Base-by-base conservation (phyloP, 2,329 filamentous ascomycete species). In the Bertia moriformis region DNA sequence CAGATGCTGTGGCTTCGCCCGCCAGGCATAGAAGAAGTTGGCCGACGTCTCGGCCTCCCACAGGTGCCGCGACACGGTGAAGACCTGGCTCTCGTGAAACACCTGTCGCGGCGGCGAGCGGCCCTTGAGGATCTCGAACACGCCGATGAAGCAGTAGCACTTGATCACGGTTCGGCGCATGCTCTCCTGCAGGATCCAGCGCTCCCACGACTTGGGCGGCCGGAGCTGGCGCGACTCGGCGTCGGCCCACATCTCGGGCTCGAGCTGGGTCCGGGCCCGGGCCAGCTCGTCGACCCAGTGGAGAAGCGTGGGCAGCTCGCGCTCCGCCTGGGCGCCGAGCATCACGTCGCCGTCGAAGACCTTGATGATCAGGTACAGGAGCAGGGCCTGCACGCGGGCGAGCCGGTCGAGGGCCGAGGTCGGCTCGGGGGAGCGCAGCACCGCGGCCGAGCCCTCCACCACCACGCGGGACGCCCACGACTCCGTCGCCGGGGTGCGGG, bases 101-200 rank as follows among this genome's bases (percentile, higher is more conserved):
- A 27, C 22, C 22, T 27, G 22, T 30, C 3, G 39, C 41, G 12
- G 39, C 33, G 47, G 56, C 55, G 19, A 3, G 14, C 19, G n/a
- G 40, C 37, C 1, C 40, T 38, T 38, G 45, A 46, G 14, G 7
- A 65, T 38, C 14, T 48, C 48, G 27, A 52, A 49, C 14, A 64
- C 42, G 38, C 53, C 58, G 4, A 54, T 46, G 18, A 60, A 52
- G 1, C 52, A 48, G 30, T 51, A 48, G 1, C 51, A 45, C 41
- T 57, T 53, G 41, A 65, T 42, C 12, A 54, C 45, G 1, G 60
- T 65, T 29, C 61, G 54, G 14, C 63, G 53, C 4, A 55, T 48
- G 41, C 58, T 62, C 48, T 66, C 63, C 3, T 59, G 48, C 13
- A 67, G 53, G 7, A 66, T 41, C 63, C 63, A 67, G 13, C 49